Evolutionary conservation across 441 rosid species (phyloP), one percentile per base, ranked within the genome.

Genomic region (Metrosideros polymorpha): DNA sequence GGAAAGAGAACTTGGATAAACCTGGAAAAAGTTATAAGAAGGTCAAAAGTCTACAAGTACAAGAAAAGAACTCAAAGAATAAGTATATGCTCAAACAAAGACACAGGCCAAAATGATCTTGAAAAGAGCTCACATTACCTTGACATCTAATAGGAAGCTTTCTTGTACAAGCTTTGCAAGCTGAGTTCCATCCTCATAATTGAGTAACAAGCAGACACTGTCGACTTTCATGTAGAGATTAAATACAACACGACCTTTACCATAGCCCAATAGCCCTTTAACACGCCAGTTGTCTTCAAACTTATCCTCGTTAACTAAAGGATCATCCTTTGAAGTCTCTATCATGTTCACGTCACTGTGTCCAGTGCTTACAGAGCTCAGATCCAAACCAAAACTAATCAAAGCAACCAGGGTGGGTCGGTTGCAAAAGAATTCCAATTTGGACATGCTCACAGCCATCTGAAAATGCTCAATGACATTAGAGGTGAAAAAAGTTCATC

Each of bases 361-460:
- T 86, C 86, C 90, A 87, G 88, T 88, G 86, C 89, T 86, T 87
- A 85, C 92, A 82, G 93, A 54, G 86, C 98, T 91, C 89, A 96
- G 90, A 90, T 95, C 99, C 85, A 95, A 87, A 87, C 99, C 99
- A 92, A 97, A 95, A 90, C 94, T 97, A 90, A 98, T 97, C 88
- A 98, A 91, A 87, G 99, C 98, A 92, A 98, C 98, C 85, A 98
- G 90, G 86, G 99, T 95, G 77, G 97, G 99, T 88, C 99, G 93
- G 95, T 93, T 96, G 93, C 95, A 98, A 91, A 95, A 98, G 92
- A 98, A 95, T 89, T 95, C 98, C 89, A 98, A 92, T 89, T 94
- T 95, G 92, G 99, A 97, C 99, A 98, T 95, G 91, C 96, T 93
- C 89, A 98, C 91, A 82, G 96, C 93, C 99, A 98, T 97, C 99